Base-by-base conservation (phyloP, 768 basidiomycete species). In the Hemileccinum rubropunctum region DNA sequence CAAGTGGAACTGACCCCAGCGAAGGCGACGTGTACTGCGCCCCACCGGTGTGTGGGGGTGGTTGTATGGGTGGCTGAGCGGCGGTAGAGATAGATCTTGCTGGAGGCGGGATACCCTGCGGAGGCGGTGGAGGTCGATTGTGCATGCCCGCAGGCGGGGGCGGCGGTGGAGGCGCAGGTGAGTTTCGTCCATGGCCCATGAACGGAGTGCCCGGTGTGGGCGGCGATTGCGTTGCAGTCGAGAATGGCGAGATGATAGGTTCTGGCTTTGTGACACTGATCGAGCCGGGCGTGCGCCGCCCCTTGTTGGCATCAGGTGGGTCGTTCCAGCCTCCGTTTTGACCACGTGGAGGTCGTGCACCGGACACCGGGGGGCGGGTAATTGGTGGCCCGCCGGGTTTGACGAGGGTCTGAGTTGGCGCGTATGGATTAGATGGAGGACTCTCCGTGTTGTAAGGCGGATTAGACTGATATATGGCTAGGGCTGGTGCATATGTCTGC, bases 321-420 rank as follows among this genome's bases (percentile, higher is more conserved):
- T 98, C 95, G 59, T 98, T 98, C 93, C 94, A 98, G 0, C 92
- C 92, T 14, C 85, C 81, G 26, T 84, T 83, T 43, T 86, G 87
- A 26, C 73, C 72, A 37, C 83, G 81, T 27, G 83, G 83, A 4
- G 83, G 79, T 1, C 86, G 80, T 1, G 81, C 76, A 42, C 72
- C 69, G 6, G 76, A 63, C 7, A 66, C 59, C 1, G 63, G 56
- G 30, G 64, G 79, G 37, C 81, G 76, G 3, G 76, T 77, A 10
- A 77, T 77, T 9, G 67, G 59, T 1, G 65, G 61, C 58, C 11
- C 74, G 71, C 37, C 70, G 17, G 75, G 74, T 47, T 76, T 74
- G 30, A 68, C 65, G 12, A 71, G 61, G 20, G 72, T 57, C 45
- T 65, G 50, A 48, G 56, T 8, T 28, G 58, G 55, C 18, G 48